phyloP scores from a whole-genome alignment of 129 eudicot species.

The Mikania micrantha region DNA sequence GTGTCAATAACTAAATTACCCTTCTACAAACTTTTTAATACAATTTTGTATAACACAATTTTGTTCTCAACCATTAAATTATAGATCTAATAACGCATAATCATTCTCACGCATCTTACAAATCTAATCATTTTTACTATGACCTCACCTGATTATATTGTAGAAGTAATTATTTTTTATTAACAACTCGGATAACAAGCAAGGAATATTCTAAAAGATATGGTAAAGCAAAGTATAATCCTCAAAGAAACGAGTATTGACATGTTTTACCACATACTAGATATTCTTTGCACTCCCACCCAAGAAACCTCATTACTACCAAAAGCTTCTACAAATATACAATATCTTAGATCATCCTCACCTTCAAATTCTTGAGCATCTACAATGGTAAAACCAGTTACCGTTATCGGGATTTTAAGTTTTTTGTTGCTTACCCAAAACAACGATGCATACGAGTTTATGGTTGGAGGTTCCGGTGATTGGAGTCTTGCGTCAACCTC shows the following conservation, averaged over 20 bases:
- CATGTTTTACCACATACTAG: constrained; percentile 19
- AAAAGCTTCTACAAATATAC: constrained; percentile 65
- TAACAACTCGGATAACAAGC: constrained; percentile 43
- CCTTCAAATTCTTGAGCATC: constrained; percentile 5
- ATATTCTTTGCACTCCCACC: constrained; percentile 56
- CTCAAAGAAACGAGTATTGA: constrained; percentile 15
- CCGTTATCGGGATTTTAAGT: constrained; percentile 30
- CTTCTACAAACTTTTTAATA: too few relatives aligned
- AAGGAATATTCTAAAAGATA: constrained; percentile 36
- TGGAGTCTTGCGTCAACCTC: constrained; percentile 51
- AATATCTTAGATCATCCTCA: constrained; percentile 9
- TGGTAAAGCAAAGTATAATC: constrained; percentile 69
- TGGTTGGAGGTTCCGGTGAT: constrained; percentile 68
- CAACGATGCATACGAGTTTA: constrained; percentile 46
- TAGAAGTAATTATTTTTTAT: not conserved
- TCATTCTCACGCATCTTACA: too few relatives aligned
- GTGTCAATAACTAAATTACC: too few relatives aligned
- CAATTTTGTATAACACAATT: too few relatives aligned
- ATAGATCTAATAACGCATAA: too few relatives aligned
- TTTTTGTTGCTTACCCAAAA: constrained; percentile 43
- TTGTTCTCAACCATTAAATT: too few relatives aligned
- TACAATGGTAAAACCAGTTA: constrained; percentile 35
- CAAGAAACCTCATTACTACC: constrained; percentile 45
- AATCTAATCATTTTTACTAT: too few relatives aligned
- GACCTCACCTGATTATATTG: too few relatives aligned